Evolutionary conservation across 2,329 filamentous ascomycete species (phyloP).

Genomic region (Aspergillus ruber): DNA sequence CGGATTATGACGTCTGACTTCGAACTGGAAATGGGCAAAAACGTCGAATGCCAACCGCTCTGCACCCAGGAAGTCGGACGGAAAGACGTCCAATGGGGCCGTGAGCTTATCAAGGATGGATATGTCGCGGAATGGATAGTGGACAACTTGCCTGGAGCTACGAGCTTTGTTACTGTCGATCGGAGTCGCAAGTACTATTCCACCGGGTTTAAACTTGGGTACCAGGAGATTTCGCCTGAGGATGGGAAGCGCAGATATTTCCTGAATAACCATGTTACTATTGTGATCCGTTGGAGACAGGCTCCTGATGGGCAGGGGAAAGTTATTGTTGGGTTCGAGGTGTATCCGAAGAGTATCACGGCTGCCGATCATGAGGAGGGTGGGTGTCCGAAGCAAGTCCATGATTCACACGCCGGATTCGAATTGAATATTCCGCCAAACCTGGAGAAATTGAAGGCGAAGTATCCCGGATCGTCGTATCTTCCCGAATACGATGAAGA

Average conservation of each 20-base stretch:
- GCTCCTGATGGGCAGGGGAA: constrained; percentile 63
- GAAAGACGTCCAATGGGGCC: constrained; percentile 60
- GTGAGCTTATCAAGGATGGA: constrained; percentile 66
- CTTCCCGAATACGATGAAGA: constrained; percentile 51
- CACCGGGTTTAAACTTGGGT: constrained; percentile 82
- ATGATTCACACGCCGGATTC: constrained; percentile 57
- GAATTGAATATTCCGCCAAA: constrained; percentile 64
- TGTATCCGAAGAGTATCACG: constrained; percentile 79
- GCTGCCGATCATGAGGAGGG: constrained; percentile 53
- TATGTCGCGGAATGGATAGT: constrained; percentile 93
- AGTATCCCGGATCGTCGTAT: constrained; percentile 56
- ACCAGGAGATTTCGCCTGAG: constrained; percentile 57
- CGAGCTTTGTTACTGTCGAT: constrained; percentile 80
- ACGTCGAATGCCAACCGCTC: constrained; percentile 65
- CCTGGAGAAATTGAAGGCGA: constrained; percentile 48
- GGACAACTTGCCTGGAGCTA: constrained; percentile 83
- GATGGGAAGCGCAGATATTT: constrained; percentile 61
- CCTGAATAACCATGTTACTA: constrained; percentile 81
- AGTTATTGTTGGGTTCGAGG: constrained; percentile 81
- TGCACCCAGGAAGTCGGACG: constrained; percentile 63
- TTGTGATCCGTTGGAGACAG: constrained; percentile 71
- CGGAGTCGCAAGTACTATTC: constrained; percentile 83
- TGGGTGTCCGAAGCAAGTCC: constrained; percentile 63
- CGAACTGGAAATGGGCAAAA: constrained; percentile 68
- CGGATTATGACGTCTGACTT: constrained; percentile 80